phyloP scores from a whole-genome alignment of 345 rosid genomes.

The Physaria fendleri region DNA sequence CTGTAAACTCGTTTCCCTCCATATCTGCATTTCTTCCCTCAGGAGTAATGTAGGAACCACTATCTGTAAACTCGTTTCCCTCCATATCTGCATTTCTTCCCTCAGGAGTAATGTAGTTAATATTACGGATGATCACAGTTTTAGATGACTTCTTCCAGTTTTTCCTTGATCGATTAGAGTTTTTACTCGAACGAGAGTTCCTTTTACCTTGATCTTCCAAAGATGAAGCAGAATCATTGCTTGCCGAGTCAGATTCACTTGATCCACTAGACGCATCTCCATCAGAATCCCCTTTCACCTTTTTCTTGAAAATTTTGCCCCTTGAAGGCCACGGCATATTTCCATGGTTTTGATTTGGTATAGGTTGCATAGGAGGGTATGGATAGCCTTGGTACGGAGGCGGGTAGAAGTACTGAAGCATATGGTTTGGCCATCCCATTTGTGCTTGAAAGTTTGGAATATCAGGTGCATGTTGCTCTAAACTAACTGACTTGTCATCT shows the following conservation, averaged over 20 bases:
- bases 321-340: conserved; percentile 50
- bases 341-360: conserved; percentile 39
- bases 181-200: conserved; percentile 36
- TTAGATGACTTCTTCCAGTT: conserved; percentile 57
- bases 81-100: conserved; percentile 55
- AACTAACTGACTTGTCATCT: conserved; percentile 40
- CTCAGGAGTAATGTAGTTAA: conserved; percentile 79
- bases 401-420: conserved; percentile 59
- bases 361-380: conserved; percentile 53
- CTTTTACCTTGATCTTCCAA: conserved; percentile 37
- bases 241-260: conserved; percentile 44
- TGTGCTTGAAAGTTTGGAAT: conserved; percentile 44
- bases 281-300: conserved; percentile 37
- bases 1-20: conserved; percentile 46
- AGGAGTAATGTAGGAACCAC: too few species aligned
- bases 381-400: conserved; percentile 73
- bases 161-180: conserved; percentile 29
- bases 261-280: conserved; percentile 35
- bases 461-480: conserved; percentile 31
- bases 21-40: conserved; percentile 55
- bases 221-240: conserved; percentile 43
- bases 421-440: conserved; percentile 64
- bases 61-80: conserved; percentile 46
- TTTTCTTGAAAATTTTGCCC: conserved; percentile 36
- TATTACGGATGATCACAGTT: conserved; percentile 76